Conservation (phyloP, 805 yeast species). For the Kurtzmaniella fragi region DNA sequence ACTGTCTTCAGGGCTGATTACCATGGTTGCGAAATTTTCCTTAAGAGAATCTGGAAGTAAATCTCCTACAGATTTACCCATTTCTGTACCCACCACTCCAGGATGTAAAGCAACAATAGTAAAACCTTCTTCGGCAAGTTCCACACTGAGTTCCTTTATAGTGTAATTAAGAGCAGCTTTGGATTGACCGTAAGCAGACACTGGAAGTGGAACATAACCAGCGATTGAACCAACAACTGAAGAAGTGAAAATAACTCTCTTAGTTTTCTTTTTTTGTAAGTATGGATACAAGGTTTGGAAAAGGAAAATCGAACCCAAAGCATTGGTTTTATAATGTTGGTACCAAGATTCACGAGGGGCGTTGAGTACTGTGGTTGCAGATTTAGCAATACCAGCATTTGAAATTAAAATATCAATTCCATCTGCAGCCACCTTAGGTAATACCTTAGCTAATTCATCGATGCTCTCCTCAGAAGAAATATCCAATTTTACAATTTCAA, state of each 20-base stretch:
- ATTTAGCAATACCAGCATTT: constrained; percentile 20
- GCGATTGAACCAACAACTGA: constrained; percentile 22
- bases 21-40: background rate
- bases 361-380: constrained; percentile 11
- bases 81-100: constrained; percentile 35
- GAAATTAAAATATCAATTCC: constrained; percentile 26
- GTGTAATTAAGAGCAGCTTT: constrained; percentile 32
- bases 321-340: constrained; percentile 14
- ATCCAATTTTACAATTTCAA: constrained; percentile 10
- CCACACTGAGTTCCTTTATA: constrained; percentile 18
- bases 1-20: constrained; percentile 10
- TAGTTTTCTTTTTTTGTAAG: constrained; percentile 15
- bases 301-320: constrained; percentile 26
- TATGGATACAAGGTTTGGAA: constrained; percentile 22
- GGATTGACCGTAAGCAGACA: constrained; percentile 26
- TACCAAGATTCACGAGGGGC: constrained; percentile 13
- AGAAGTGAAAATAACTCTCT: constrained; percentile 24
- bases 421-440: constrained; percentile 7
- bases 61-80: constrained; percentile 11
- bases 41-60: constrained; percentile 1
- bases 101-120: constrained; percentile 31
- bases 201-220: constrained; percentile 12
- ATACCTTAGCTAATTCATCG: constrained; percentile 9
- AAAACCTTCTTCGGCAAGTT: constrained; percentile 17
- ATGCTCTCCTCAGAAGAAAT: constrained; percentile 14